Evolutionary conservation across 345 rosid genomes (phyloP).

Genomic region (Gynandropsis gynandra): DNA sequence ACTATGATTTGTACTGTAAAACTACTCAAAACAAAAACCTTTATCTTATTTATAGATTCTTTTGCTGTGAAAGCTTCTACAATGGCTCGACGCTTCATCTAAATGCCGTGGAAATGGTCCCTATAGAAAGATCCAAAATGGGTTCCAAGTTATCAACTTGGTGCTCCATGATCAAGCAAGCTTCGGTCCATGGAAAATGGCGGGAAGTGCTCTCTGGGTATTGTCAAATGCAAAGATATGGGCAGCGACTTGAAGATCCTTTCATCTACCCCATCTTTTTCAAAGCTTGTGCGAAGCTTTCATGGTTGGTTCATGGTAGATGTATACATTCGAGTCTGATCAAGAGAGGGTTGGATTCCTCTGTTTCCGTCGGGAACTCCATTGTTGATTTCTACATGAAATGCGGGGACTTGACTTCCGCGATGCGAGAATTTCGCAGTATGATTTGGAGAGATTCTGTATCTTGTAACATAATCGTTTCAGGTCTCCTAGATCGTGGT

Average conservation of each 20-base stretch:
- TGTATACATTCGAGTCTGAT: conserved; percentile 41
- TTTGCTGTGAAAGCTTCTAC: conserved; percentile 15
- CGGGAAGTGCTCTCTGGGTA: conserved; percentile 37
- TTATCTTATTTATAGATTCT: not conserved
- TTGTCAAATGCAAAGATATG: conserved; percentile 35
- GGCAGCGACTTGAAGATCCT: conserved; percentile 32
- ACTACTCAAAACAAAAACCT: too few species aligned
- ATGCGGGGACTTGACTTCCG: conserved; percentile 37
- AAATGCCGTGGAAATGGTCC: conserved; percentile 20
- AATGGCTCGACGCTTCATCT: not conserved
- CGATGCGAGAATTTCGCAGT: conserved; percentile 33
- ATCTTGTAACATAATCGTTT: conserved; percentile 62
- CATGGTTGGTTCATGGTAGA: conserved; percentile 30
- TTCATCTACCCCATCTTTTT: conserved; percentile 43
- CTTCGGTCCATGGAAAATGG: conserved; percentile 44
- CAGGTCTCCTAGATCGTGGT: conserved; percentile 42
- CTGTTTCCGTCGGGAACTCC: conserved; percentile 47
- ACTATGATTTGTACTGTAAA: too few species aligned
- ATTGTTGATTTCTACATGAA: conserved; percentile 56
- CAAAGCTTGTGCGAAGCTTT: conserved; percentile 48
- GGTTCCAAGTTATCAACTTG: conserved; percentile 30
- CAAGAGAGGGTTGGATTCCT: conserved; percentile 49
- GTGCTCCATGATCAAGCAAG: conserved; percentile 38
- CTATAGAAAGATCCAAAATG: not conserved
- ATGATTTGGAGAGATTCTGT: conserved; percentile 44